These are phyloP conservation scores for Gamarada debralockiae DNA, from an alignment of 495 filamentous ascomycete genomes.

Conservation along the genomic window DNA sequence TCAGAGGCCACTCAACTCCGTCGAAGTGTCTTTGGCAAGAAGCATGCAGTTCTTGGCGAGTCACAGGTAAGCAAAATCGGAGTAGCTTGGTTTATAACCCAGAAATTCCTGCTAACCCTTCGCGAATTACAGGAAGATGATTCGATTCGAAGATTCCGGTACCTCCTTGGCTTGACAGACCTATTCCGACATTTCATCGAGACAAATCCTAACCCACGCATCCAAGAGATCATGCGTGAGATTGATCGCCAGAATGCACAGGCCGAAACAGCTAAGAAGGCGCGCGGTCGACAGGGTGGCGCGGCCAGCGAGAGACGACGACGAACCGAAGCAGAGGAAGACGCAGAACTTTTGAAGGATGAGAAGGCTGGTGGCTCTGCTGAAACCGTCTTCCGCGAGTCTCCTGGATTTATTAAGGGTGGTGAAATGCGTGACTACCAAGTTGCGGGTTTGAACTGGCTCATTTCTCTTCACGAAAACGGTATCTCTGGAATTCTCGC, in stretches of 20 bases:
- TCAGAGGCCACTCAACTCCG: slow-evolving; percentile 83
- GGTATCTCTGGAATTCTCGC: slow-evolving; percentile 97
- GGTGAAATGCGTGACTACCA: slow-evolving; percentile 97
- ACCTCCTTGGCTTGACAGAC: slow-evolving; percentile 92
- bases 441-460: slow-evolving; percentile 91
- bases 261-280: slow-evolving; percentile 65
- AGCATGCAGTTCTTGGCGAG: slow-evolving; percentile 84
- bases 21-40: slow-evolving; percentile 88
- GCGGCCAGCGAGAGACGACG: slow-evolving; percentile 77
- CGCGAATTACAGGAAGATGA: slow-evolving; percentile 73
- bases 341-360: slow-evolving; percentile 89
- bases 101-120: neutral
- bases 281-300: slow-evolving; percentile 72
- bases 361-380: slow-evolving; percentile 83
- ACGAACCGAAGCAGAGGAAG: slow-evolving; percentile 95
- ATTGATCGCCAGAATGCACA: slow-evolving; percentile 91
- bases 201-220: slow-evolving; percentile 86
- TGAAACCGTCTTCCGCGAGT: slow-evolving; percentile 88
- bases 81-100: slow-evolving; percentile 1
- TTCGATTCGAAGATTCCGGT: slow-evolving; percentile 89
- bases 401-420: slow-evolving; percentile 80
- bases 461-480: slow-evolving; percentile 97
- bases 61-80: slow-evolving; percentile 64
- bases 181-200: slow-evolving; percentile 99
- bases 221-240: slow-evolving; percentile 86